phyloP scores from a whole-genome alignment of 352 stramenopile genomes.

The Globisporangium okanoganense region DNA sequence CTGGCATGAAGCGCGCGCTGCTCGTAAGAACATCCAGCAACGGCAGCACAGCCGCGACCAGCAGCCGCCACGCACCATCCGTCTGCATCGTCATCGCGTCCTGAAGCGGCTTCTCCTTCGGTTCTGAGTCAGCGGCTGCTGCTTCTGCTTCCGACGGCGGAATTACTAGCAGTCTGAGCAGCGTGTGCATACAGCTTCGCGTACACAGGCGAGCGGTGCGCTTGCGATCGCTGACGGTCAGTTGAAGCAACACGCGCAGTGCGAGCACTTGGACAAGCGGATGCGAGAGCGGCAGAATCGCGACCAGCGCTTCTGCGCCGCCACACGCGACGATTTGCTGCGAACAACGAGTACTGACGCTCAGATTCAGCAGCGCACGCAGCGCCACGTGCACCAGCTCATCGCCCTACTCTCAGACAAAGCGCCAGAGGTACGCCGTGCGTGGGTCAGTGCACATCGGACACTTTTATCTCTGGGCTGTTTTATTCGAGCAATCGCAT shows the following conservation, averaged over 20 bases:
- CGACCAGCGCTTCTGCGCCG: slow-evolving; percentile 13
- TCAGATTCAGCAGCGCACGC: slow-evolving; percentile 17
- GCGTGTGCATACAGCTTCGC: neutral
- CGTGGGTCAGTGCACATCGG: neutral
- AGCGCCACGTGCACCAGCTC: slow-evolving; percentile 19
- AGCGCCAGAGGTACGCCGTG: neutral
- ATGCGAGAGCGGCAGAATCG: slow-evolving; percentile 13
- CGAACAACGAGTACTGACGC: slow-evolving; percentile 4
- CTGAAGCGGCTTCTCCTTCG: neutral
- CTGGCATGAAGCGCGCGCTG: neutral
- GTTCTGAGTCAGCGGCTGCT: neutral
- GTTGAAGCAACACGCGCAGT: slow-evolving; percentile 18
- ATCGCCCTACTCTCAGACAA: slow-evolving; percentile 9
- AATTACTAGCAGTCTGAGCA: slow-evolving; percentile 4
- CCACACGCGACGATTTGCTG: slow-evolving; percentile 6
- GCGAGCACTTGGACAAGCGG: slow-evolving; percentile 10
- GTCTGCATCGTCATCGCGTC: neutral
- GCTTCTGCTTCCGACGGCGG: neutral
- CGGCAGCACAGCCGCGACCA: slow-evolving; percentile 3
- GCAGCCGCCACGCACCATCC: neutral
- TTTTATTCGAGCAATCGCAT: neutral
- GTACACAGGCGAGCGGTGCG: neutral
- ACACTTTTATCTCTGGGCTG: neutral
- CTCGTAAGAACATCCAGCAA: slow-evolving; percentile 13
- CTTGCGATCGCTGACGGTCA: neutral